These are phyloP conservation scores for Beauveria australis DNA, from an alignment of 2,329 filamentous ascomycete genomes.

Conservation along the genomic window DNA sequence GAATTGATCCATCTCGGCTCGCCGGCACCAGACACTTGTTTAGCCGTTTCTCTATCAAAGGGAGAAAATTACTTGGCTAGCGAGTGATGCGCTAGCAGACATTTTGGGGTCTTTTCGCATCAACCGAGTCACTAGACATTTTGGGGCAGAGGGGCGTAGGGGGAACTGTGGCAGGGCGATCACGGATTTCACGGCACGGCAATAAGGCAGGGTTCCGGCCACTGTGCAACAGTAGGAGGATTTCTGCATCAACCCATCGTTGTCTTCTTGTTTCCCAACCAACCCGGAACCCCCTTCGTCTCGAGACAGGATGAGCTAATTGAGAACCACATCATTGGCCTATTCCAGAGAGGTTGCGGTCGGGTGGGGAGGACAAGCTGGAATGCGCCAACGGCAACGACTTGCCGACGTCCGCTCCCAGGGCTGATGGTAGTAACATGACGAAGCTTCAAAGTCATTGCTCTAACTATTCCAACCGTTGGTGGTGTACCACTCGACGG, in stretches of 20 bases:
- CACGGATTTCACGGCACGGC: slow-evolving; percentile 6
- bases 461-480: no score
- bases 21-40: background rate
- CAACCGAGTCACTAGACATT: background rate
- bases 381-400: background rate
- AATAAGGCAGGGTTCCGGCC: background rate
- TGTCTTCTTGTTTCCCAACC: background rate
- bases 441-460: no score
- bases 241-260: background rate
- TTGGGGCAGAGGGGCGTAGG: background rate
- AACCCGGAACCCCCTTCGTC: no score
- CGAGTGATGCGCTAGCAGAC: background rate
- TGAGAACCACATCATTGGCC: no score
- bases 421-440: background rate
- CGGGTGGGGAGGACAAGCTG: background rate
- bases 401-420: background rate
- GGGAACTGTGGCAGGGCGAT: background rate
- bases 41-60: background rate
- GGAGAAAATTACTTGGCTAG: no score
- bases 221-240: background rate
- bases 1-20: background rate
- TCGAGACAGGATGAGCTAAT: no score
- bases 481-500: no score
- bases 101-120: background rate
- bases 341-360: no score